Evolutionary conservation across 257 asterid genomes (phyloP).

Genomic region (Solanum pimpinellifolium): DNA sequence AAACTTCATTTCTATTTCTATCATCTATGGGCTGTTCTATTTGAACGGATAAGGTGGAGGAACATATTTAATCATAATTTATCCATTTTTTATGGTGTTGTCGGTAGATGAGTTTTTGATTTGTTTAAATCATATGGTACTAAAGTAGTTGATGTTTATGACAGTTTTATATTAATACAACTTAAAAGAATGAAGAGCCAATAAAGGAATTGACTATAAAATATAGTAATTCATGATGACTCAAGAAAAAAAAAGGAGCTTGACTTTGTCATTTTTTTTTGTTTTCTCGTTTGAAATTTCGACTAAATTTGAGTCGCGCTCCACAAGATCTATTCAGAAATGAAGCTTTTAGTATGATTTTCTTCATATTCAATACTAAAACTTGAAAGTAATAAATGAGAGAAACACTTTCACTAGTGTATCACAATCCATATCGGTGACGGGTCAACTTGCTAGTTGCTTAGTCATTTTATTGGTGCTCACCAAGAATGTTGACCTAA

Average conservation of each 20-base stretch:
- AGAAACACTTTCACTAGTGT: accelerated
- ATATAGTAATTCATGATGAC: neutral
- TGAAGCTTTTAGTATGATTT: too few relatives aligned
- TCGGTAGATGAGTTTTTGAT: neutral
- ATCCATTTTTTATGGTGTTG: neutral
- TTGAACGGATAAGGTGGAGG: neutral
- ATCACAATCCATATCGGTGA: neutral
- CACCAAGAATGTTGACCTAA: neutral
- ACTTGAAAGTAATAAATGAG: too few relatives aligned
- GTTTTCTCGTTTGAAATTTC: too few relatives aligned
- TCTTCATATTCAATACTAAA: too few relatives aligned
- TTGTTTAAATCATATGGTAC: neutral
- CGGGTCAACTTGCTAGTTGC: neutral
- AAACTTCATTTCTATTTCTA: too few relatives aligned
- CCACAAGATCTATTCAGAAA: too few relatives aligned
- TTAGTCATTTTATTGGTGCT: neutral
- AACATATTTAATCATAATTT: too few relatives aligned
- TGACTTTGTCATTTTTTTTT: neutral
- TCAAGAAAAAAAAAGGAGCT: too few relatives aligned
- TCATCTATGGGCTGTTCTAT: neutral
- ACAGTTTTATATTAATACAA: neutral
- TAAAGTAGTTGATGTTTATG: neutral
- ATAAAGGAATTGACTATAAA: neutral
- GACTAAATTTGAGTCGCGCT: too few relatives aligned
- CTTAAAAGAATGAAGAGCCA: neutral